These are phyloP conservation scores for Cladosporium sp. DNA, from an alignment of 2,329 filamentous ascomycete genomes.

Conservation along the genomic window DNA sequence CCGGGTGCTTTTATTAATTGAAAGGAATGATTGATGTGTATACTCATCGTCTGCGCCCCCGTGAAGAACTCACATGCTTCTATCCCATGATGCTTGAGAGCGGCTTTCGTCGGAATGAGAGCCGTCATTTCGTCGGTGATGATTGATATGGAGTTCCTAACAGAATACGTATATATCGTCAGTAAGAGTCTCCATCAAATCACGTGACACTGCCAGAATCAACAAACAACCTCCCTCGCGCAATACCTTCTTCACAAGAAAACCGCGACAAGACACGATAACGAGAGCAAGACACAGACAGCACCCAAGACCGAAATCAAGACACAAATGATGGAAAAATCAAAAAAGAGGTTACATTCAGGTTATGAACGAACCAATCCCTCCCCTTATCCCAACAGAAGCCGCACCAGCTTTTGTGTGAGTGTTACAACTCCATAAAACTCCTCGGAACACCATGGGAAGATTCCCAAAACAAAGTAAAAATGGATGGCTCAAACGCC, in stretches of 20 bases:
- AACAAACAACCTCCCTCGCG: background rate
- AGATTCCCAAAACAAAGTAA: background rate
- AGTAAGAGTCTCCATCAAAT: background rate
- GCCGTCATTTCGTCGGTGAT: background rate
- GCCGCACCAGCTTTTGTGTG: slow-evolving; percentile 7
- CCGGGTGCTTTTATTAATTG: background rate
- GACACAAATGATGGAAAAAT: background rate
- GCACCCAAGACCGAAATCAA: background rate
- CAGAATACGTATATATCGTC: background rate
- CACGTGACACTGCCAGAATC: background rate
- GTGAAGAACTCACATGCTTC: background rate
- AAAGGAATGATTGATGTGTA: background rate
- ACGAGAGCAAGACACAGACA: background rate
- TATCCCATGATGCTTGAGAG: background rate
- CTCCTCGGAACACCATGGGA: background rate
- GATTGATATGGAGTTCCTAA: background rate
- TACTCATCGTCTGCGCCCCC: background rate
- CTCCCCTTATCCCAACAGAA: background rate
- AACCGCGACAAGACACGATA: no score
- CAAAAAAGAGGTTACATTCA: slow-evolving; percentile 13
- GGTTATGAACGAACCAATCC: slow-evolving; percentile 10
- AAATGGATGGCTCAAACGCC: slow-evolving; percentile 1
- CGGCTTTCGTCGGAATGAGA: background rate
- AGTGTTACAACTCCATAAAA: slow-evolving; percentile 2
- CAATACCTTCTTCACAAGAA: no score